Base-by-base conservation (phyloP, 257 asterid species). In the Solanum chilense region DNA sequence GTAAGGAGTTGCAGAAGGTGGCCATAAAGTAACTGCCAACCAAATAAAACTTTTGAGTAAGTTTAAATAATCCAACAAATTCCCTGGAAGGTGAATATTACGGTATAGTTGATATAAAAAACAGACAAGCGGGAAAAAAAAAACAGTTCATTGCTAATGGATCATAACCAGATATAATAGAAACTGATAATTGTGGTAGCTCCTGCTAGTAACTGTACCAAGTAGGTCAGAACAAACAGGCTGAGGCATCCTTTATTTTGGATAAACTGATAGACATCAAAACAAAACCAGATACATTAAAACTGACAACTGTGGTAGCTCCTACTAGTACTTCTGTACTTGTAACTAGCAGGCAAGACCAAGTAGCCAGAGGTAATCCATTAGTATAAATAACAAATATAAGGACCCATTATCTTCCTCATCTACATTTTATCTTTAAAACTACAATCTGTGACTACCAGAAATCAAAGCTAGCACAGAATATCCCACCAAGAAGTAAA, bases 1-100 rank as follows among this genome's bases (percentile, higher is more conserved):
- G 87, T 85, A 87, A 76, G 96, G 96, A 86, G 92, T 91, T 75
- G 98, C 94, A 74, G 98, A 95, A 88, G 99, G 99, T 73, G 99
- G 99, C 99, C 99, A 97, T 80, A 96, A 89, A 91, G 90, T 88
- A 92, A 97, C 99, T 95, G 96, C 60, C 44, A 88, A 84, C 86
- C 86, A 71, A 77, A 71, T 56, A 27, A 69, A 23, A n/a, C 16
- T 80, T n/a, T 27, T 83, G 44, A 35, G 35, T 49, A 87, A 49
- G 39, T 33, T 73, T 86, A 70, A 23, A 52, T 47, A 45, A 52
- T 52, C 85, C 45, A 81, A 81, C 31, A 49, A 20, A 49, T 37
- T 81, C 64, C 60, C 70, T 23, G 85, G 84, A 81, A 29, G 69
- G 12, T 5, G 12, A 56, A 49, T 77, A 44, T 77, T 44, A 13